Evolutionary conservation across 306 rosid species (phyloP).

Genomic region (Medicago lupulina): DNA sequence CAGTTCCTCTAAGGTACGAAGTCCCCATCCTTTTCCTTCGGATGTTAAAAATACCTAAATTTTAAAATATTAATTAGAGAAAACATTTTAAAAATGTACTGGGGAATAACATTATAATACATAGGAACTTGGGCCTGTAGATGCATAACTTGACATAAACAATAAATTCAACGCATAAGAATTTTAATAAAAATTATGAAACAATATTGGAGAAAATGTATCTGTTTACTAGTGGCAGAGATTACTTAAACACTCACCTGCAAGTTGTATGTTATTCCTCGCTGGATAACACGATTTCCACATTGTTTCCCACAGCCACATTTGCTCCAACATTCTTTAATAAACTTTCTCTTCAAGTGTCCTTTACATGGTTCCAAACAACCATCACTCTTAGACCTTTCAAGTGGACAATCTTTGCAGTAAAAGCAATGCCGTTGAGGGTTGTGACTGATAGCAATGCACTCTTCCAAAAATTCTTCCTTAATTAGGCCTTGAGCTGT

Average conservation of each 20-base stretch:
- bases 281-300: constrained; percentile 89
- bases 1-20: constrained; percentile 80
- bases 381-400: constrained; percentile 68
- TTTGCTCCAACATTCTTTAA: constrained; percentile 94
- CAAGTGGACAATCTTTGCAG: constrained; percentile 84
- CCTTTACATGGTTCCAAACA: constrained; percentile 89
- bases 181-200: constrained; percentile 10
- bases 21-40: constrained; percentile 97
- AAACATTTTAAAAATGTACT: constrained; percentile 4
- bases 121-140: constrained; percentile 4
- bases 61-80: constrained; percentile 31
- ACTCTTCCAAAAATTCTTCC: constrained; percentile 72
- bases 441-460: constrained; percentile 60
- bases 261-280: constrained; percentile 77
- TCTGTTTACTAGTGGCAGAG: constrained; percentile 11
- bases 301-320: constrained; percentile 89
- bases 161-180: not conserved
- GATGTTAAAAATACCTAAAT: constrained; percentile 78
- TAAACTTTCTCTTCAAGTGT: constrained; percentile 76
- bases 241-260: constrained; percentile 61
- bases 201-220: constrained; percentile 15
- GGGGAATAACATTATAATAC: not conserved
- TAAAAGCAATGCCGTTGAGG: constrained; percentile 57
- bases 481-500: constrained; percentile 63
- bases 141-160: not conserved